Evolutionary conservation across 78 protist species (phyloP), one percentile per base, ranked within the genome.

Genomic region (Cavenderia fasciculata): DNA sequence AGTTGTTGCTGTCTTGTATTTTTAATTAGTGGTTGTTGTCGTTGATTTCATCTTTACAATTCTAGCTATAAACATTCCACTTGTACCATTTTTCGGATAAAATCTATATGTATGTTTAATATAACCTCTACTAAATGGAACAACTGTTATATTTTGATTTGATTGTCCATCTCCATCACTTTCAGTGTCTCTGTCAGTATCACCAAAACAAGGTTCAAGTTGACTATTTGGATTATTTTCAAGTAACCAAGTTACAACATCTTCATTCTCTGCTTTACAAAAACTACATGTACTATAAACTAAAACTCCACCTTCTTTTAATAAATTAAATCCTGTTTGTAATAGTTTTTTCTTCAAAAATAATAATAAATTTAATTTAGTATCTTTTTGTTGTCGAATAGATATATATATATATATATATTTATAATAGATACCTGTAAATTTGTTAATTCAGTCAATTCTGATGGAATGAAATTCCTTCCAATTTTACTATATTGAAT

Each of bases 241-340:
- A 4, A 92, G 56, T 43, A 93, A 23, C 51, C 59, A 36, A 33
- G 31, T 29, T 18, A 94, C 96, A 1, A 94, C 86, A 52, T 59
- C 68, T 78, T 94, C 96, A 74, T 94, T 94, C 74, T 94, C 95
- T 10, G 27, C 62, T 11, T 43, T 46, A 8, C 82, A 54, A 34
- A 86, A 92, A 38, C 91, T 75, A 82, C 96, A 94, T 1, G 96
- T 94, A 46, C 85, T 74, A 66, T 94, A 94, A 10, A 94, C 94
- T 25, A 94, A 85, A 16, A 19, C 51, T n/a, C 96, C 96, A 7
- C 96, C 95, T 2, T 51, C 88, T 33, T 62, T 52, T 16, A 92
- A 61, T 44, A 68, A 8, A 11, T 59, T 46, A 19, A 78, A 92
- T 33, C 96, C 96, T 57, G 36, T 54, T 61, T 74, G 51, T 4